Percentiles rank a stretch among this genome's conserved stretches.
Conservation (phyloP, 805 yeast species). For the Wickerhamomyces chaumierensis region DNA sequence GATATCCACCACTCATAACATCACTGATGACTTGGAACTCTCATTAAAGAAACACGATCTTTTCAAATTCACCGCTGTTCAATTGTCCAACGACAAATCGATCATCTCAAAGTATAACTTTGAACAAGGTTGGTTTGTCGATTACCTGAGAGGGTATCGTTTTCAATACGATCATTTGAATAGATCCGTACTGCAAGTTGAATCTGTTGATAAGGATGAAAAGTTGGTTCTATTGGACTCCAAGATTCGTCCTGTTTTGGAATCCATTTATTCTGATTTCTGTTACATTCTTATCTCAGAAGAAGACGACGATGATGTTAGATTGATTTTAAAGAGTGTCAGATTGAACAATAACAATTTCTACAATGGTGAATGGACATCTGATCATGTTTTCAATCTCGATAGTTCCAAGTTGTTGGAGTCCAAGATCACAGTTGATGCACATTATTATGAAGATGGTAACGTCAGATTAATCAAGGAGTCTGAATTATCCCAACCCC, state of each 20-base stretch:
- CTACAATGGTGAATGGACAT: conserved; percentile 85
- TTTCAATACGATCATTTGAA: conserved; percentile 51
- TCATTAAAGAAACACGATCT: neutral
- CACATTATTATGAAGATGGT: conserved; percentile 94
- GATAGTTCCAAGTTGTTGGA: conserved; percentile 32
- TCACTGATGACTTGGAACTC: neutral
- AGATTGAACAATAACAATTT: conserved; percentile 65
- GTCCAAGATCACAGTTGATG: conserved; percentile 43
- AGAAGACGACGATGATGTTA: conserved; percentile 14
- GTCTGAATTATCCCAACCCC: conserved; percentile 12
- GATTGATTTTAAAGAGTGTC: conserved; percentile 55
- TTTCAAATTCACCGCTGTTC: neutral
- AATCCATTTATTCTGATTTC: conserved; percentile 58
- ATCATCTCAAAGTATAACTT: conserved; percentile 34
- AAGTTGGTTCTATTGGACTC: conserved; percentile 10
- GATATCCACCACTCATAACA: neutral
- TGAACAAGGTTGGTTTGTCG: conserved; percentile 38
- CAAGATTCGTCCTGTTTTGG: conserved; percentile 34
- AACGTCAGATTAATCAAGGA: conserved; percentile 58
- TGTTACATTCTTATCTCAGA: conserved; percentile 32
- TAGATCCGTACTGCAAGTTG: conserved; percentile 41
- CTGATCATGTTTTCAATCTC: conserved; percentile 38
- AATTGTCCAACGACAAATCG: neutral
- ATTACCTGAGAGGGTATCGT: conserved; percentile 32
- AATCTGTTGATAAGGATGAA: conserved; percentile 21